phyloP scores from a whole-genome alignment of 2,329 filamentous ascomycete species.

The Aspergillus latus region DNA sequence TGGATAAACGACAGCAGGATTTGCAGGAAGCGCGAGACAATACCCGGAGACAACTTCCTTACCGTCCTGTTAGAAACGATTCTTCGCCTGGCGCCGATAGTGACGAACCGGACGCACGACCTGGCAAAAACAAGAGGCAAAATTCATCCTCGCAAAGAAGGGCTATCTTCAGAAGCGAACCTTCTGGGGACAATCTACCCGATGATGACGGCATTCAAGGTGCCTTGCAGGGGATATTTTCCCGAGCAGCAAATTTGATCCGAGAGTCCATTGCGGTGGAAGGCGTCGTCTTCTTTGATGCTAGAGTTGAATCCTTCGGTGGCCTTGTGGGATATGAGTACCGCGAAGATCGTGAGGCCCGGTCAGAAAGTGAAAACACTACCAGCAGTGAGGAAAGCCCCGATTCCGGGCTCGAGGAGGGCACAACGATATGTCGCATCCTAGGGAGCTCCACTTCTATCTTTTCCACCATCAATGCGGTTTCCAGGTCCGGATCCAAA shows the following conservation, averaged over 20 bases:
- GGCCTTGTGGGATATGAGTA: slow-evolving; percentile 15
- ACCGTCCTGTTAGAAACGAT: neutral
- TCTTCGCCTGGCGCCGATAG: neutral
- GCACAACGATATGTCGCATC: neutral
- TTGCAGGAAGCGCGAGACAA: slow-evolving; percentile 12
- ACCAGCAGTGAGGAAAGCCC: slow-evolving; percentile 24
- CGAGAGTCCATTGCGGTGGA: slow-evolving; percentile 44
- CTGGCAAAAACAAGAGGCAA: neutral
- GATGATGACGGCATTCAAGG: slow-evolving; percentile 11
- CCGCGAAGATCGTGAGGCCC: neutral
- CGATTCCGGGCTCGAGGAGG: slow-evolving; percentile 13
- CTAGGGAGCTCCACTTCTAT: slow-evolving; percentile 24
- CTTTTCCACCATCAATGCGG: slow-evolving; percentile 20
- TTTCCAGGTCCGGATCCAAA: neutral
- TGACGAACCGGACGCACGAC: neutral
- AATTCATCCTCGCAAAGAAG: neutral
- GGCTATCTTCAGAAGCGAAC: neutral
- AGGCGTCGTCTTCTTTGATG: slow-evolving; percentile 37
- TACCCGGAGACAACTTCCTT: neutral
- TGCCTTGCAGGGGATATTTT: slow-evolving; percentile 36
- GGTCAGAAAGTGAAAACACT: neutral
- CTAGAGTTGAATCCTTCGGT: slow-evolving; percentile 20
- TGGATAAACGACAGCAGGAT: slow-evolving; percentile 26
- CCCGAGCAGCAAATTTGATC: slow-evolving; percentile 48
- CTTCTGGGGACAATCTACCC: neutral